Base-by-base conservation (phyloP, 2,329 filamentous ascomycete species). In the Apiospora arundinis region DNA sequence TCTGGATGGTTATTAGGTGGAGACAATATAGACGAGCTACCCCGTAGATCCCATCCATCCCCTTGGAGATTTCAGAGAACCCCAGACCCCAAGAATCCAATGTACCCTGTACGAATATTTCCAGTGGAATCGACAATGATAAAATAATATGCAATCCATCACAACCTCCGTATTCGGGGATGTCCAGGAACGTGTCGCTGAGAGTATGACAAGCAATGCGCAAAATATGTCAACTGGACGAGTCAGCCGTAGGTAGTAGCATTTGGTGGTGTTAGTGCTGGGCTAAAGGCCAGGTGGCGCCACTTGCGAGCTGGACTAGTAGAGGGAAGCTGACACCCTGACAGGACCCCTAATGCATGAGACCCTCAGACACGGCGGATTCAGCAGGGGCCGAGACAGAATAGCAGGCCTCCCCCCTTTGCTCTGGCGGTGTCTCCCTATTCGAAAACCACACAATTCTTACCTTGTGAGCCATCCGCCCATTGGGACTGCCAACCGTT, bases 341-440 rank as follows among this genome's bases (percentile, higher is more conserved):
- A 63, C 56, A 63, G 56, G 56, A 63, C 56, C 56, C 56, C 56
- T 63, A 63, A 63, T 40, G 56, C 56, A 63, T 63, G 28, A 63
- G 56, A 63, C 56, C 56, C 56, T 56, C 56, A 48, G 21, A 48
- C 45, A 48, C 11, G 45, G 45, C 45, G 45, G 45, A 48, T 48
- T 18, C 14, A 60, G 52, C 56, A 63, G 32, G 56, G 56, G 32
- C 28, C 56, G 32, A 60, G 25, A 63, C 32, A 40, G 32, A 63
- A 18, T 60, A 56, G 49, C 16, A 32, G 4, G n/a, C 23, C 16
- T 37, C 28, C 25, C 37, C n/a, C 6, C 40, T 45, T 45, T 45
- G 42, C 18, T 48, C 45, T 48, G 45, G 45, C 21, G 18, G 45
- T 48, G 18, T 48, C 56, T 32, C 56, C 56, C 56, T 63, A 63